These are phyloP conservation scores for Carallia brachiata DNA, from an alignment of 345 rosid species.

Conservation along the genomic window DNA sequence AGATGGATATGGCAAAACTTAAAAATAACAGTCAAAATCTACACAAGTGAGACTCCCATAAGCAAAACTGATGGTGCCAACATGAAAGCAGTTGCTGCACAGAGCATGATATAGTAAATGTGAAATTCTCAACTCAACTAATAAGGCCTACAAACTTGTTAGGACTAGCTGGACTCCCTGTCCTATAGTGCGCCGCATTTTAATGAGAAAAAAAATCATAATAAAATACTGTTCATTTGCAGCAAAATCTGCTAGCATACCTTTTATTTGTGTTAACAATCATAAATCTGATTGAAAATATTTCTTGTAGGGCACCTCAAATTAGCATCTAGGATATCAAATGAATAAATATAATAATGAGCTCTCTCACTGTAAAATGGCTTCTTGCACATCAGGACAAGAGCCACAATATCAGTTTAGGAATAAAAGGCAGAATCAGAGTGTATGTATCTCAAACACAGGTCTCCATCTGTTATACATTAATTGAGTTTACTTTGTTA, in stretches of 20 bases:
- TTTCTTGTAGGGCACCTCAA: neutral
- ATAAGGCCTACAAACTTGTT: no score
- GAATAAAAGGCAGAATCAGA: no score
- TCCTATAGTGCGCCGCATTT: neutral
- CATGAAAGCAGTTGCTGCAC: neutral
- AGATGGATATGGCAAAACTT: neutral
- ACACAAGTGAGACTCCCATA: neutral
- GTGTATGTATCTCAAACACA: no score
- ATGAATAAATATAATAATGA: slow-evolving; percentile 1
- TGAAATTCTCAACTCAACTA: no score
- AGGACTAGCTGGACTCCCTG: no score
- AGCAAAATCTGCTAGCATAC: neutral
- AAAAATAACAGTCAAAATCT: neutral
- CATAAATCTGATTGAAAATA: neutral
- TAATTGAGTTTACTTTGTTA: no score
- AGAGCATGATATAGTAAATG: no score
- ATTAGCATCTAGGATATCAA: neutral
- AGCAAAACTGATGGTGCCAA: neutral
- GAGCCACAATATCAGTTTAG: no score
- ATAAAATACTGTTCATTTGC: neutral
- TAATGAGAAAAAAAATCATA: neutral
- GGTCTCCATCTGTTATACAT: no score
- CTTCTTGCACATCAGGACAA: neutral
- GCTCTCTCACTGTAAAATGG: neutral
- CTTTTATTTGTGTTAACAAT: no score